phyloP scores from a whole-genome alignment of 106 monocot genomes.

The Acorus calamus region DNA sequence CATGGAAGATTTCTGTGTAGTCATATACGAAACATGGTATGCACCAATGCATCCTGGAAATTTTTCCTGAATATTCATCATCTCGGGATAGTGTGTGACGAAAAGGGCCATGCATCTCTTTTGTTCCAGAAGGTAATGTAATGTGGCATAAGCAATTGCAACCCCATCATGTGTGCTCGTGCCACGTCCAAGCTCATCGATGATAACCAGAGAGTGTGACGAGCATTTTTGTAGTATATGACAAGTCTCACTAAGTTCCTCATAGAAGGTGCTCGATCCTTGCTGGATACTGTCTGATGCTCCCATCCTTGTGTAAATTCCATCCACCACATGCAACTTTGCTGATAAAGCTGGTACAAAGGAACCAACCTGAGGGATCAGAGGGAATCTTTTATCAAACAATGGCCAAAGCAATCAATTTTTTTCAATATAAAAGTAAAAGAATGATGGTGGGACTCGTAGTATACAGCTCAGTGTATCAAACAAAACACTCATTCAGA shows the following conservation, averaged over 20 bases:
- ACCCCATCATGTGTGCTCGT: constrained; percentile 98
- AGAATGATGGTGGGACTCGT: too few relatives aligned
- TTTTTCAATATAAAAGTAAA: neutral
- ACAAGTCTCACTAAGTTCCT: constrained; percentile 80
- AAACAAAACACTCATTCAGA: too few relatives aligned
- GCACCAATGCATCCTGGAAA: constrained; percentile 62
- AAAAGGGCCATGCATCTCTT: constrained; percentile 80
- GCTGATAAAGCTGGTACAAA: constrained; percentile 94
- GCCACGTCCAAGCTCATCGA: constrained; percentile 95
- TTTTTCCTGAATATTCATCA: constrained; percentile 58
- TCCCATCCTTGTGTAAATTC: constrained; percentile 88
- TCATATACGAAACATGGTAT: constrained; percentile 84
- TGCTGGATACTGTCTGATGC: constrained; percentile 83
- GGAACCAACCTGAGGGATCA: constrained; percentile 86
- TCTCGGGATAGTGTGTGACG: constrained; percentile 90
- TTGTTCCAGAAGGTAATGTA: constrained; percentile 62
- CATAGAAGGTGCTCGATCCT: constrained; percentile 87
- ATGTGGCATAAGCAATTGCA: constrained; percentile 83
- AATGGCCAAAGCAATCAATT: constrained; percentile 3
- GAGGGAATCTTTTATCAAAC: constrained; percentile 13
- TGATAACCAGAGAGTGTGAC: constrained; percentile 74
- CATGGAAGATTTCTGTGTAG: constrained; percentile 24
- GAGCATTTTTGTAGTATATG: constrained; percentile 61
- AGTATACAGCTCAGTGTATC: too few relatives aligned
- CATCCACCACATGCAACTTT: constrained; percentile 70